Percentiles rank a stretch among this genome's conserved stretches.
Evolutionary conservation across 2,329 filamentous ascomycete species (phyloP).

Genomic region (Diplocarpon mali): DNA sequence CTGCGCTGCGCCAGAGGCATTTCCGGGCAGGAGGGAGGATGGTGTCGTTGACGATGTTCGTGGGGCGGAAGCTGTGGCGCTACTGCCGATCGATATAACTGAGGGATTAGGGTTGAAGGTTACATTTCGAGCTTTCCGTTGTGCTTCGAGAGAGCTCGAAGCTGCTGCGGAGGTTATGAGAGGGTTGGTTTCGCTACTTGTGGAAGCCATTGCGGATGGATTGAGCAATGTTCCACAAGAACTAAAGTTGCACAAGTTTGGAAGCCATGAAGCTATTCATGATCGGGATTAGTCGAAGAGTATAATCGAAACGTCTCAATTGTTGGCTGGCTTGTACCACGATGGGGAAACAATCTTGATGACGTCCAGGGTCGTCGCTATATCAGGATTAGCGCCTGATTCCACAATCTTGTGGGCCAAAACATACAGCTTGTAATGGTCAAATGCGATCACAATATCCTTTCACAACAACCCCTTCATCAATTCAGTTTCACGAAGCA

Average conservation of each 20-base stretch:
- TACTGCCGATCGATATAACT: constrained; percentile 44
- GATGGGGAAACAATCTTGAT: too few species aligned
- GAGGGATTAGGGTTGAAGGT: constrained; percentile 66
- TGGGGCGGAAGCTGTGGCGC: constrained; percentile 34
- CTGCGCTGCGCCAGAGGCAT: constrained; percentile 23
- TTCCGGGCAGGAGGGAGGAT: constrained; percentile 27
- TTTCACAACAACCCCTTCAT: too few species aligned
- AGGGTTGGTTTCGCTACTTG: constrained; percentile 16
- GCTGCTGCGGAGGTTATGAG: constrained; percentile 12
- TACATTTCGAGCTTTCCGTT: constrained; percentile 41
- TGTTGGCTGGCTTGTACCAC: too few species aligned
- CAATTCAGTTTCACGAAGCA: too few species aligned
- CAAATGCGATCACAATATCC: too few species aligned
- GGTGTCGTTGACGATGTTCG: constrained; percentile 23
- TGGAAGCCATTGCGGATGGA: constrained; percentile 17
- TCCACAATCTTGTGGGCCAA: too few species aligned
- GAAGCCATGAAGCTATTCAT: constrained; percentile 6
- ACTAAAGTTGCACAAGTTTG: constrained; percentile 3
- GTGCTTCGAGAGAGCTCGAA: constrained; percentile 11
- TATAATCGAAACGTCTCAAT: too few species aligned
- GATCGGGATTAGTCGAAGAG: neutral
- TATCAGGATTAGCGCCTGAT: too few species aligned
- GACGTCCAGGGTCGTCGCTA: too few species aligned
- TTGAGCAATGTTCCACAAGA: neutral
- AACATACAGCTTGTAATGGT: too few species aligned